Conservation (phyloP, 805 yeast species). For the Suhomyces canberraensis region DNA sequence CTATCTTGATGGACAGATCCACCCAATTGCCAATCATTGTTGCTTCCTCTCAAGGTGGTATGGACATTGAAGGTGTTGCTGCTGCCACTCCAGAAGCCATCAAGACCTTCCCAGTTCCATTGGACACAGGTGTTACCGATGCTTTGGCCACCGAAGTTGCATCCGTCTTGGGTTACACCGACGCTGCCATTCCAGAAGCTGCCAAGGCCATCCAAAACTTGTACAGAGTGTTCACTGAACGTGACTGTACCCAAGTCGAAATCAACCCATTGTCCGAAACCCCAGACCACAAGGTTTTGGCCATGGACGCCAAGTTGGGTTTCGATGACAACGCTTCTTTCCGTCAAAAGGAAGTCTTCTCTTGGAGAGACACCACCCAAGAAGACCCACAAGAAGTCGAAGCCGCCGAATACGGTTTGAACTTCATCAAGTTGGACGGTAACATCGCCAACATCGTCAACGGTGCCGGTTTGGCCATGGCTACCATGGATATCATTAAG, state of each 20-base stretch:
- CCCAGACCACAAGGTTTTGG: constrained; percentile 81
- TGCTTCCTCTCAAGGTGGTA: constrained; percentile 98
- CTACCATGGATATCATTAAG: constrained; percentile 99
- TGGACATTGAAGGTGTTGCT: constrained; percentile 99
- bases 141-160: constrained; percentile 75
- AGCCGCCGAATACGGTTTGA: constrained; percentile 86
- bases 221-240: constrained; percentile 84
- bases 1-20: constrained; percentile 91
- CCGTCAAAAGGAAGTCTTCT: constrained; percentile 92
- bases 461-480: constrained; percentile 99
- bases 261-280: constrained; percentile 97
- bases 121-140: constrained; percentile 77
- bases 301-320: constrained; percentile 99
- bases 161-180: constrained; percentile 73
- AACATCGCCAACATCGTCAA: constrained; percentile 98
- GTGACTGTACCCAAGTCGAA: constrained; percentile 97
- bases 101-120: constrained; percentile 77
- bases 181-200: constrained; percentile 76
- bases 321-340: constrained; percentile 95
- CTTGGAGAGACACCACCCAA: constrained; percentile 96
- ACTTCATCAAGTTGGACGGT: constrained; percentile 97
- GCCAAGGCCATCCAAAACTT: constrained; percentile 83
- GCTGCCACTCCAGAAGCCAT: constrained; percentile 86
- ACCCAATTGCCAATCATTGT: constrained; percentile 89
- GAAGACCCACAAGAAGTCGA: constrained; percentile 97